Evolutionary conservation across 2,329 filamentous ascomycete genomes (phyloP), one percentile per base, ranked within the genome.

Genomic region (Cladosporium sp.): DNA sequence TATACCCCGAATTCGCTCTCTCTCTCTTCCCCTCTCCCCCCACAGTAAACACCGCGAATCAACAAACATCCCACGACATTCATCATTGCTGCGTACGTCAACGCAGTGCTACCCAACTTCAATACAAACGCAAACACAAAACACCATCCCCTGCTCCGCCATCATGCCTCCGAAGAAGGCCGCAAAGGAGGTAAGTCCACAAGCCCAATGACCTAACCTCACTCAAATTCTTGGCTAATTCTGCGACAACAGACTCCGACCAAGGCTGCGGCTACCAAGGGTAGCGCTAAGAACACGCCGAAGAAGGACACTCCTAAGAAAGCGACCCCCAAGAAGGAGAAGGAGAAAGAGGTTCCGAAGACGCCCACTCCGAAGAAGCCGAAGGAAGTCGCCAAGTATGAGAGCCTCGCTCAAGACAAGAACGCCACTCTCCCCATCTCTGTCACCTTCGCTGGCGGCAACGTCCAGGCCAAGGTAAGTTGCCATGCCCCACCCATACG

Each of bases 91-190:
- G 22, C 22, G 22, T 9, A 27, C 22, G 9, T 27, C 22, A 27
- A 27, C n/a, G 32, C 32, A 13, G 11, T 33, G n/a, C n/a, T 33
- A 6, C 32, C 13, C 12, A 13, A 33, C 11, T 13, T 33, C 32
- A 33, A 33, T n/a, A n/a, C n/a, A n/a, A n/a, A n/a, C n/a, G n/a
- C 22, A 27, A 27, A 27, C 22, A 27, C 22, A 27, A 30, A 7
- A 33, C 11, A 33, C 12, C 32, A 13, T 33, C n/a, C 32, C n/a
- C 13, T 5, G 13, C n/a, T n/a, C 22, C 4, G 22, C 39, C 18
- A 45, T 15, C 12, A 61, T 61, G 60, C 56, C 62, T 39, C 59
- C 60, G 2, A 64, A 63, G 41, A 12, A 38, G 16, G 49, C 55
- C 2, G 22, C 43, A 8, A 59, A 56, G 2, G 32, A 46, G 43